Evolutionary conservation across 768 basidiomycete species (phyloP).

Genomic region (Serendipita sp.): DNA sequence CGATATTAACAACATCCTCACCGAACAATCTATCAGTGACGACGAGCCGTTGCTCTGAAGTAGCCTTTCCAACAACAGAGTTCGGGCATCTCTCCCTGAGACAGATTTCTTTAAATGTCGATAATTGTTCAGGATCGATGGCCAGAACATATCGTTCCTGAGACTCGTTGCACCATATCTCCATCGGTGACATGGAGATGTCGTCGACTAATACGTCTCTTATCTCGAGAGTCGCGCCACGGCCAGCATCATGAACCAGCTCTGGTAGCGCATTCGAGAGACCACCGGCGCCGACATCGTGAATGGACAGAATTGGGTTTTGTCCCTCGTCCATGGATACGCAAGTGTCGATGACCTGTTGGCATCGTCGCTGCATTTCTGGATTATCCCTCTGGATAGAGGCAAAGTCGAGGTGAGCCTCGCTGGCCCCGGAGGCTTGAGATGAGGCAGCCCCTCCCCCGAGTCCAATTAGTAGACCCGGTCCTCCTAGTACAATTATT

Average conservation of each 20-base stretch:
- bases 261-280: slow-evolving; percentile 94
- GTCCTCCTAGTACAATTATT: slow-evolving; percentile 86
- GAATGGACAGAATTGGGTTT: slow-evolving; percentile 88
- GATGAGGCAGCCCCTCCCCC: slow-evolving; percentile 96
- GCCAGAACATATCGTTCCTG: slow-evolving; percentile 97
- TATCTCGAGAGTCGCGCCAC: slow-evolving; percentile 88
- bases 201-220: slow-evolving; percentile 87
- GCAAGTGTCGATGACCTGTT: slow-evolving; percentile 94
- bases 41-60: slow-evolving; percentile 62
- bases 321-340: slow-evolving; percentile 33
- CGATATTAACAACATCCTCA: slow-evolving; percentile 67
- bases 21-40: slow-evolving; percentile 77
- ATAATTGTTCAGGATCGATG: slow-evolving; percentile 44
- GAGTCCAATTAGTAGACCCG: slow-evolving; percentile 89
- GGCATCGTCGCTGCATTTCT: slow-evolving; percentile 94
- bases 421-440: slow-evolving; percentile 77
- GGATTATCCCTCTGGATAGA: slow-evolving; percentile 97
- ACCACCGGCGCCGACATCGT: slow-evolving; percentile 97
- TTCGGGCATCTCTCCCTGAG: slow-evolving; percentile 86
- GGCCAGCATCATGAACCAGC: slow-evolving; percentile 86
- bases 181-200: slow-evolving; percentile 93
- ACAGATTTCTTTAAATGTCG: slow-evolving; percentile 59
- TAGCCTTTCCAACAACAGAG: slow-evolving; percentile 80
- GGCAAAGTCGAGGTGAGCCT: slow-evolving; percentile 90
- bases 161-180: slow-evolving; percentile 99